Percentiles rank a stretch among this genome's conserved stretches.
Conservation (phyloP, 331 rosid genomes). For the Ulmus americana region DNA sequence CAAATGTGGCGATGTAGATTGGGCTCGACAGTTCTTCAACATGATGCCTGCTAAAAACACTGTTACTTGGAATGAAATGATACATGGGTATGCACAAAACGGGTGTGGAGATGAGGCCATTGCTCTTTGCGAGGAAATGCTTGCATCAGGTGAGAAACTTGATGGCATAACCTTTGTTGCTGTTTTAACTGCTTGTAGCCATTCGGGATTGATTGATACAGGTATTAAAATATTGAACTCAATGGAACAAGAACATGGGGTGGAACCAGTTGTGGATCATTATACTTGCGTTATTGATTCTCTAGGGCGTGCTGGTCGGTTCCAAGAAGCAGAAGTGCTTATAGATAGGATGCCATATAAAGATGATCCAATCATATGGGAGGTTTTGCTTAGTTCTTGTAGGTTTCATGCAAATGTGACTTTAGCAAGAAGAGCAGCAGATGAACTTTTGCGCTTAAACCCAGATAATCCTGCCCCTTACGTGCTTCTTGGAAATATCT, state of each 20-base stretch:
- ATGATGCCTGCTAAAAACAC: slow-evolving; percentile 47
- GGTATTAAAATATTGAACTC: slow-evolving; percentile 62
- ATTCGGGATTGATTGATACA: slow-evolving; percentile 62
- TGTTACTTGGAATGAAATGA: slow-evolving; percentile 76
- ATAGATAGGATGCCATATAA: slow-evolving; percentile 56
- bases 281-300: slow-evolving; percentile 71
- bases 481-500: slow-evolving; percentile 72
- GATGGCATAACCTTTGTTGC: slow-evolving; percentile 58
- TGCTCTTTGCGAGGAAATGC: slow-evolving; percentile 57
- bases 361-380: slow-evolving; percentile 75
- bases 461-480: slow-evolving; percentile 53
- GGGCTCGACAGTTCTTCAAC: slow-evolving; percentile 43
- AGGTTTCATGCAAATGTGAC: slow-evolving; percentile 55
- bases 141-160: slow-evolving; percentile 48
- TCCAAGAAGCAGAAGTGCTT: slow-evolving; percentile 55
- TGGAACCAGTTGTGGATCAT: slow-evolving; percentile 55
- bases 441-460: slow-evolving; percentile 56
- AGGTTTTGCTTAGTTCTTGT: slow-evolving; percentile 75
- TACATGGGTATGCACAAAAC: slow-evolving; percentile 76
- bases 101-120: slow-evolving; percentile 62
- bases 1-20: slow-evolving; percentile 57
- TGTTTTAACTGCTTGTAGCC: slow-evolving; percentile 72
- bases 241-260: slow-evolving; percentile 45
- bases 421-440: slow-evolving; percentile 62
- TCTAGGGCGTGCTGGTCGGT: slow-evolving; percentile 62